These are phyloP conservation scores for Dactylonectria macrodidyma DNA, from an alignment of 2,329 filamentous ascomycete species.

Conservation along the genomic window DNA sequence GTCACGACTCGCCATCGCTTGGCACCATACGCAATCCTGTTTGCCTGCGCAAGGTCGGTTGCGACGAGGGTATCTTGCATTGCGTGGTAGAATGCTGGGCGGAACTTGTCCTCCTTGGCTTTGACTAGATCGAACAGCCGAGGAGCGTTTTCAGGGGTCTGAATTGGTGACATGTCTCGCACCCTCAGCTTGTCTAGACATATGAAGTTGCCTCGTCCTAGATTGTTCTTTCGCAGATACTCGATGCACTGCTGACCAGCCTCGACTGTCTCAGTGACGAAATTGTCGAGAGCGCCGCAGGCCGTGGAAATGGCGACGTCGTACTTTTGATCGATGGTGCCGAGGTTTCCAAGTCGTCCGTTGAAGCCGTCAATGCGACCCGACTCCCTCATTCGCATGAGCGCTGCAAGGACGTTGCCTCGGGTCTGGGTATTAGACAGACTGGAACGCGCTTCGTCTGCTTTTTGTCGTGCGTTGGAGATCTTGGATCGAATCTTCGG, in stretches of 20 bases:
- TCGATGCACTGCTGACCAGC: slow-evolving; percentile 98
- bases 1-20: slow-evolving; percentile 97
- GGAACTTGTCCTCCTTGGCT: slow-evolving; percentile 88
- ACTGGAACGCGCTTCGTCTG: slow-evolving; percentile 93
- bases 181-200: slow-evolving; percentile 88
- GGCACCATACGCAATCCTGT: slow-evolving; percentile 95
- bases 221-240: slow-evolving; percentile 96
- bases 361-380: slow-evolving; percentile 98
- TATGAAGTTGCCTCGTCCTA: slow-evolving; percentile 97
- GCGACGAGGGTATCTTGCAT: slow-evolving; percentile 96
- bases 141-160: slow-evolving; percentile 93
- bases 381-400: slow-evolving; percentile 96
- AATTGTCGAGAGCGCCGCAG: slow-evolving; percentile 91
- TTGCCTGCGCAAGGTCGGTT: slow-evolving; percentile 93
- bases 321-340: slow-evolving; percentile 93
- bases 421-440: slow-evolving; percentile 92
- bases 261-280: slow-evolving; percentile 96
- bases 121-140: slow-evolving; percentile 94
- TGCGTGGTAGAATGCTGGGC: slow-evolving; percentile 93
- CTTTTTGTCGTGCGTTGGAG: slow-evolving; percentile 92
- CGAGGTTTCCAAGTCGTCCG: slow-evolving; percentile 92
- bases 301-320: slow-evolving; percentile 99
- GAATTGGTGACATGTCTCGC: slow-evolving; percentile 83
- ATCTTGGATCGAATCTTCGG: slow-evolving; percentile 87
- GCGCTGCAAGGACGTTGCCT: slow-evolving; percentile 89